Percentiles rank a stretch among this genome's conserved stretches.
Conservation (phyloP, 495 filamentous ascomycete genomes). For the Pseudotulostoma volvatum region DNA sequence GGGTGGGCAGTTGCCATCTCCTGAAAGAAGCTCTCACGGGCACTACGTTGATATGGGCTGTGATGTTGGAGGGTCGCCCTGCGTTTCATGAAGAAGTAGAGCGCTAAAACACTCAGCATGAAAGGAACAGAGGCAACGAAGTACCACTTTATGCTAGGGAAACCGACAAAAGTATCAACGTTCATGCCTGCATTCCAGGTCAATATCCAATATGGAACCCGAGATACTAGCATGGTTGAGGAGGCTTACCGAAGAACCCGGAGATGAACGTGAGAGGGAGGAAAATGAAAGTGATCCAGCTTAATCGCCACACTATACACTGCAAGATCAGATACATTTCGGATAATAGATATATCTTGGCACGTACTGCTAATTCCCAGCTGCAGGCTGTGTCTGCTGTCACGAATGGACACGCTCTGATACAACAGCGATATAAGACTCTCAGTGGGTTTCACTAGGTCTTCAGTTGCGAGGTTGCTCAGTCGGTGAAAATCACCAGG, state of each 20-base stretch:
- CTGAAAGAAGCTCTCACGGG: conserved; percentile 33
- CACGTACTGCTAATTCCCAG: conserved; percentile 24
- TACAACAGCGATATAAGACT: conserved; percentile 32
- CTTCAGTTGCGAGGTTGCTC: conserved; percentile 28
- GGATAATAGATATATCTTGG: conserved; percentile 23
- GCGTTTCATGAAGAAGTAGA: conserved; percentile 36
- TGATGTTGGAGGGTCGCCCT: conserved; percentile 23
- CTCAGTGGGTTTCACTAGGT: conserved; percentile 33
- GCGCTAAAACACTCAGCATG: conserved; percentile 25
- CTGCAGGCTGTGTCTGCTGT: conserved; percentile 33
- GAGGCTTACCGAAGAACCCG: conserved; percentile 36
- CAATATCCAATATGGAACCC: too few relatives aligned
- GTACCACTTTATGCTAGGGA: conserved; percentile 35
- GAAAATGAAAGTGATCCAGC: conserved; percentile 38
- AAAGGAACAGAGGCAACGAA: conserved; percentile 31
- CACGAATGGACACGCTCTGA: conserved; percentile 37
- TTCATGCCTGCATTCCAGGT: conserved; percentile 26
- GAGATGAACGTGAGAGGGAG: conserved; percentile 36
- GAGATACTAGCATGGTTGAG: too few relatives aligned
- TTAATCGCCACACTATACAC: conserved; percentile 13
- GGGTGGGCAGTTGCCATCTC: conserved; percentile 30
- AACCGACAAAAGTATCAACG: conserved; percentile 22
- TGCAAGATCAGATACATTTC: conserved; percentile 2
- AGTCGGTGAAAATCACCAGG: conserved; percentile 26
- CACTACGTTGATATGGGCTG: conserved; percentile 31